These are phyloP conservation scores for Hypholoma fasciculare DNA, from an alignment of 768 basidiomycete genomes.

Conservation along the genomic window DNA sequence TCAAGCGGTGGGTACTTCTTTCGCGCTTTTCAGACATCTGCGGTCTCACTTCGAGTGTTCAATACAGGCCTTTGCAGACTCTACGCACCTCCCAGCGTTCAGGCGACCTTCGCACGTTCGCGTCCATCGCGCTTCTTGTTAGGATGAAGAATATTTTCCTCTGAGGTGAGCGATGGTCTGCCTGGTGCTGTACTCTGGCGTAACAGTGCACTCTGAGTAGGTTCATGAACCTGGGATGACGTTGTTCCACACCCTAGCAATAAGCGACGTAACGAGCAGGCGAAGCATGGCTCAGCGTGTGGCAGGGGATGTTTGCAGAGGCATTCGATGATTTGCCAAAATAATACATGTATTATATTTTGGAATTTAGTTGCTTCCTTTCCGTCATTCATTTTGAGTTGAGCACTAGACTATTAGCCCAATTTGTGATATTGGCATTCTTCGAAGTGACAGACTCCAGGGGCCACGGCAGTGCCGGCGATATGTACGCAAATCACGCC, in stretches of 20 bases:
- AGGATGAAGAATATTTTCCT: constrained; percentile 60
- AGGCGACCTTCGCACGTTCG: constrained; percentile 58
- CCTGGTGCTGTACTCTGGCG: constrained; percentile 11
- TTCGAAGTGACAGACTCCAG: too few relatives aligned
- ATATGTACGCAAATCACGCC: constrained; percentile 1
- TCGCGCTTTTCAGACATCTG: not conserved
- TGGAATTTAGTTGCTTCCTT: not conserved
- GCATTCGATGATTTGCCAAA: not conserved
- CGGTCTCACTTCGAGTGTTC: not conserved
- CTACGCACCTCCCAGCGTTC: constrained; percentile 48
- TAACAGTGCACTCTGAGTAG: constrained; percentile 17
- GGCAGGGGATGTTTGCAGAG: constrained; percentile 40
- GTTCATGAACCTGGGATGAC: constrained; percentile 39
- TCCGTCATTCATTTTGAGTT: not conserved
- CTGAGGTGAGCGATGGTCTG: constrained; percentile 35
- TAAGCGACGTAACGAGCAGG: constrained; percentile 73
- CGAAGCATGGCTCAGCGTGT: constrained; percentile 71
- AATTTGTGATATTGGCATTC: not conserved
- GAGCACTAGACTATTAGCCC: not conserved
- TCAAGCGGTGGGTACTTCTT: not conserved
- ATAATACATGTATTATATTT: not conserved
- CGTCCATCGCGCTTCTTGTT: constrained; percentile 76
- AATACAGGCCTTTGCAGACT: constrained; percentile 18
- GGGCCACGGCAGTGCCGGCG: not conserved
- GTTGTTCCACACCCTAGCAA: constrained; percentile 64